phyloP scores from a whole-genome alignment of 208 protist species.

The Leishmania mexicana region DNA sequence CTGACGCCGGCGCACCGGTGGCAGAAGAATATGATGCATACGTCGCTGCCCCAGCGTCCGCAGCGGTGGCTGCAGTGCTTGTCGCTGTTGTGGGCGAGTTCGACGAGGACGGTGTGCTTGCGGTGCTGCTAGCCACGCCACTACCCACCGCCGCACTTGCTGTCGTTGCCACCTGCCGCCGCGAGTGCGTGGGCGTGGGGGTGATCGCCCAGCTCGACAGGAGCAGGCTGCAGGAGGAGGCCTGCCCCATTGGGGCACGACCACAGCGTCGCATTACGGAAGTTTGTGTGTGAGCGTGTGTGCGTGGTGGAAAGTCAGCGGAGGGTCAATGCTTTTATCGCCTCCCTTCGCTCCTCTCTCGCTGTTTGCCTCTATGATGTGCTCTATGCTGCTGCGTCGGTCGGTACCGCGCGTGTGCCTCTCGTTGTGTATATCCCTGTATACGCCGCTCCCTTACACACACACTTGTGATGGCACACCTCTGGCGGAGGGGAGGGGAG shows the following conservation, averaged over 20 bases:
- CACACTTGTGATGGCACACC: background rate
- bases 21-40: background rate
- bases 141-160: background rate
- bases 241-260: background rate
- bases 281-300: background rate
- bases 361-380: background rate
- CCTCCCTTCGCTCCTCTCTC: background rate
- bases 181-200: background rate
- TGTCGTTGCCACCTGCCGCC: background rate
- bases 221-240: background rate
- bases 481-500: background rate
- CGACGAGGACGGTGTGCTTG: background rate
- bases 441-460: background rate
- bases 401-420: background rate
- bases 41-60: background rate
- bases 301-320: background rate
- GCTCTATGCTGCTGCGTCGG: background rate
- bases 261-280: background rate
- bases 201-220: constrained; percentile 1
- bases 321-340: background rate
- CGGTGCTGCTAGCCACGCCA: background rate
- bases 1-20: background rate
- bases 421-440: background rate
- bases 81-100: background rate
- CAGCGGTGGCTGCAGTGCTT: background rate